phyloP scores from a whole-genome alignment of 2,329 filamentous ascomycete genomes.

The Lomentospora prolificans region DNA sequence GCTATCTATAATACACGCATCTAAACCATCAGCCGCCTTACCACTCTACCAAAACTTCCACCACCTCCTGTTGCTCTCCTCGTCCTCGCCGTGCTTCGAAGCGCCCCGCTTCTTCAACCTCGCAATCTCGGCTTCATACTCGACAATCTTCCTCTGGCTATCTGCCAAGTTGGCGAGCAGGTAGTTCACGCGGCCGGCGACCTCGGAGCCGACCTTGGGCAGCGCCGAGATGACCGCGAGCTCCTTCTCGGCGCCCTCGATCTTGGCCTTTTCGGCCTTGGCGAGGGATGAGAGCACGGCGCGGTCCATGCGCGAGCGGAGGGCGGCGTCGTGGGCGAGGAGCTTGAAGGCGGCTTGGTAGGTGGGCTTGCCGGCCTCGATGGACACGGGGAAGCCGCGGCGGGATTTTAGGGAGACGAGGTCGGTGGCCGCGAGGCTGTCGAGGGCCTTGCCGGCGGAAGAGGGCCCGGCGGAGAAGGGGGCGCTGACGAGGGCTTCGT shows the following conservation, averaged over 20 bases:
- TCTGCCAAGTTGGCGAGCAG: slow-evolving; percentile 61
- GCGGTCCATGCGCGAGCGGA: slow-evolving; percentile 65
- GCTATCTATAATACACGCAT: no score
- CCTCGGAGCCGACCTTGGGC: slow-evolving; percentile 54
- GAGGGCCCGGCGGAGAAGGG: slow-evolving; percentile 55
- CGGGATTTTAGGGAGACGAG: slow-evolving; percentile 66
- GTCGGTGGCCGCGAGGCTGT: slow-evolving; percentile 74
- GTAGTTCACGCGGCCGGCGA: slow-evolving; percentile 57
- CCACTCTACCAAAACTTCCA: neutral
- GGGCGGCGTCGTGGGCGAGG: slow-evolving; percentile 60
- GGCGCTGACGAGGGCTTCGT: slow-evolving; percentile 69
- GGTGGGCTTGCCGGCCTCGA: slow-evolving; percentile 76
- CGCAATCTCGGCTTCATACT: slow-evolving; percentile 63
- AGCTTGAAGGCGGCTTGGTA: slow-evolving; percentile 74
- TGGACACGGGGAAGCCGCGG: slow-evolving; percentile 67
- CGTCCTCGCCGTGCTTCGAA: neutral
- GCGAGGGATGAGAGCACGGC: slow-evolving; percentile 58
- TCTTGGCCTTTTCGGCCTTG: slow-evolving; percentile 60
- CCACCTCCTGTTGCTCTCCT: neutral
- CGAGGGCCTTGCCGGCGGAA: slow-evolving; percentile 52
- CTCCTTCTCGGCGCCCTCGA: slow-evolving; percentile 73
- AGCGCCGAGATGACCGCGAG: slow-evolving; percentile 60
- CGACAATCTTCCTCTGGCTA: slow-evolving; percentile 66
- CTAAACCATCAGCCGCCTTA: no score
- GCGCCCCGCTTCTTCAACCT: slow-evolving; percentile 56